Evolutionary conservation across 495 filamentous ascomycete genomes (phyloP).

Genomic region (Penicillium pancosmium): DNA sequence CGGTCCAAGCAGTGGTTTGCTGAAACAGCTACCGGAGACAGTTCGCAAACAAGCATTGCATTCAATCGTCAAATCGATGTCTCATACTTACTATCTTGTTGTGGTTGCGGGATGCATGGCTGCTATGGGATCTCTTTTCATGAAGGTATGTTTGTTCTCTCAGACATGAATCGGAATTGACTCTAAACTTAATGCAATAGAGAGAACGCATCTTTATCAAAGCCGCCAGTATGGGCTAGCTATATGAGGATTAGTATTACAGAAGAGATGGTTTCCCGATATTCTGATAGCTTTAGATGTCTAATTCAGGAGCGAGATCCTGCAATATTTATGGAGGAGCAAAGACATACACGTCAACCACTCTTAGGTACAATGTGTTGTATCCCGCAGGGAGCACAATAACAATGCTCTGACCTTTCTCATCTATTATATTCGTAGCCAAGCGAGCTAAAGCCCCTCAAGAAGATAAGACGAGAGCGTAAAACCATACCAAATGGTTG

Average conservation of each 20-base stretch:
- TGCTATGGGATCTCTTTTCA: conserved; percentile 44
- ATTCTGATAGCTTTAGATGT: too few species aligned
- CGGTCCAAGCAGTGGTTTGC: conserved; percentile 46
- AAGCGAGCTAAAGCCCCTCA: conserved; percentile 1
- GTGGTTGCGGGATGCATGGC: conserved; percentile 50
- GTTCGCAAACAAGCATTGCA: conserved; percentile 41
- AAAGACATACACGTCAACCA: too few species aligned
- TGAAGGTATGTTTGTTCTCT: conserved; percentile 42
- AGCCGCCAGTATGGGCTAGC: neutral
- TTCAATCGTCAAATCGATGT: conserved; percentile 55
- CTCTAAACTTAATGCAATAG: conserved; percentile 8
- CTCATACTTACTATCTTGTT: conserved; percentile 52
- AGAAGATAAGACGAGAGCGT: conserved; percentile 38
- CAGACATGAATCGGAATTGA: neutral
- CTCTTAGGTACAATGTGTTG: too few species aligned
- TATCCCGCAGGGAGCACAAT: too few species aligned
- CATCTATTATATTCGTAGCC: too few species aligned
- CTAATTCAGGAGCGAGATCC: too few species aligned
- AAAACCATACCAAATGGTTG: conserved; percentile 54
- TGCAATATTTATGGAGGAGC: too few species aligned
- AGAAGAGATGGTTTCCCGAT: too few species aligned
- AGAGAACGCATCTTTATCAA: conserved; percentile 21
- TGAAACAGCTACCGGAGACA: conserved; percentile 36
- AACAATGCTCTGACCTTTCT: too few species aligned
- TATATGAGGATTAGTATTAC: too few species aligned